Evolutionary conservation across 352 stramenopile genomes (phyloP).

Genomic region (Phytophthora fragariaefolia): DNA sequence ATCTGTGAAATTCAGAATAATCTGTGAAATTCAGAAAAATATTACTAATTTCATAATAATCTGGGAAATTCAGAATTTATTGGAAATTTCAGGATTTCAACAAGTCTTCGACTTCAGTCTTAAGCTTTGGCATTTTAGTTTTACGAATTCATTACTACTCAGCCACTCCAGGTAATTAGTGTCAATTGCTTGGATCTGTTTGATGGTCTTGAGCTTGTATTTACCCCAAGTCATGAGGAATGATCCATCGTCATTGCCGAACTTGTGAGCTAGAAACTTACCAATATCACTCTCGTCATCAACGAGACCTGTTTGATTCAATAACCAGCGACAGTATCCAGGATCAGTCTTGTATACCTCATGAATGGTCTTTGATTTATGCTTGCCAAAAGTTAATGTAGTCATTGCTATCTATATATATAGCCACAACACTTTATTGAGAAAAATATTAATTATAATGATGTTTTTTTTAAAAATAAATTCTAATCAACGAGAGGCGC

Average conservation of each 20-base stretch:
- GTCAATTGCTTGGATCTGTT: too few relatives aligned
- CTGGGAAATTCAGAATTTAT: too few relatives aligned
- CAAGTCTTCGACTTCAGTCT: too few relatives aligned
- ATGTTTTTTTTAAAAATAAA: not conserved
- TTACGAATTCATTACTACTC: too few relatives aligned
- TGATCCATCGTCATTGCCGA: not conserved
- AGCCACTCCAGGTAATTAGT: too few relatives aligned
- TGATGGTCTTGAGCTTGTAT: too few relatives aligned
- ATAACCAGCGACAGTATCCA: slow-evolving; percentile 15
- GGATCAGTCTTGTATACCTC: slow-evolving; percentile 14
- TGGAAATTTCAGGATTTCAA: too few relatives aligned
- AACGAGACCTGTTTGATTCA: slow-evolving; percentile 13
- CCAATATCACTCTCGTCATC: slow-evolving; percentile 4
- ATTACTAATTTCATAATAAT: too few relatives aligned
- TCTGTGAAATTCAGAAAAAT: too few relatives aligned
- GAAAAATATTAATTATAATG: too few relatives aligned
- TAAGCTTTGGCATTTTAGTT: too few relatives aligned
- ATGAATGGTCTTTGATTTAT: slow-evolving; percentile 10
- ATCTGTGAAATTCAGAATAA: too few relatives aligned
- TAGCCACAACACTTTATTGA: not conserved
- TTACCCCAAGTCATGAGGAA: not conserved
- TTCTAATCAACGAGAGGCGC: not conserved
- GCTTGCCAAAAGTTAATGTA: not conserved
- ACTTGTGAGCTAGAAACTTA: not conserved
- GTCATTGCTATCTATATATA: not conserved